Percentiles rank a stretch among this genome's conserved stretches.
These are phyloP conservation scores for Striga asiatica DNA, from an alignment of 257 asterid genomes.

Conservation along the genomic window DNA sequence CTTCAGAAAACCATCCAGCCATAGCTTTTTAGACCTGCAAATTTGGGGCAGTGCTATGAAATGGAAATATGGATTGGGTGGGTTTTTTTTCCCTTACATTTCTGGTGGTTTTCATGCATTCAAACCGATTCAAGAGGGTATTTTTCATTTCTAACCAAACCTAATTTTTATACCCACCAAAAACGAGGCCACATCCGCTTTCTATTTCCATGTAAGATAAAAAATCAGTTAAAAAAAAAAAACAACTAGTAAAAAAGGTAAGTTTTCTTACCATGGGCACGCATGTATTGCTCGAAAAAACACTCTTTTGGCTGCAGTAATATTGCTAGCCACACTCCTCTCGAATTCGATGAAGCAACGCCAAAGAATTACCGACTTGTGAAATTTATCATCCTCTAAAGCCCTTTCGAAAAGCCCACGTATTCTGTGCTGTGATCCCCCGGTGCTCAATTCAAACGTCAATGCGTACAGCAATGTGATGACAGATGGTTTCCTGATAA, in stretches of 20 bases:
- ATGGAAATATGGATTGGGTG: neutral
- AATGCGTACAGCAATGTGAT: conserved; percentile 62
- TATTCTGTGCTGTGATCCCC: conserved; percentile 61
- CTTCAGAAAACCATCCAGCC: conserved; percentile 86
- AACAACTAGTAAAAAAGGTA: neutral
- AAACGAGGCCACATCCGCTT: neutral
- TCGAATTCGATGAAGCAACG: conserved; percentile 73
- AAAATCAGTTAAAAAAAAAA: neutral
- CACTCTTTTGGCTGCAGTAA: conserved; percentile 68
- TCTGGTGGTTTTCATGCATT: too few species aligned
- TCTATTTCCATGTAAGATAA: neutral
- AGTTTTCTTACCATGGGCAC: conserved; percentile 72
- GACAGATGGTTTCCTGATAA: conserved; percentile 67
- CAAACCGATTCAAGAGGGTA: neutral
- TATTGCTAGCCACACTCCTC: conserved; percentile 37
- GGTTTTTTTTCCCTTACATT: neutral
- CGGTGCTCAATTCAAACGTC: conserved; percentile 60
- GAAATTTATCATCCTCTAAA: conserved; percentile 53
- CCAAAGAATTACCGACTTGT: conserved; percentile 69
- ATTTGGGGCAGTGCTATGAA: neutral
- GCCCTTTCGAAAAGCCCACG: conserved; percentile 86
- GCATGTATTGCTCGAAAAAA: conserved; percentile 93
- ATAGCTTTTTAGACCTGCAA: conserved; percentile 77
- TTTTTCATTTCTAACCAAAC: neutral
- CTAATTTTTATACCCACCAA: neutral